Conservation (phyloP, 805 yeast species). For the Candida sithepensis region DNA sequence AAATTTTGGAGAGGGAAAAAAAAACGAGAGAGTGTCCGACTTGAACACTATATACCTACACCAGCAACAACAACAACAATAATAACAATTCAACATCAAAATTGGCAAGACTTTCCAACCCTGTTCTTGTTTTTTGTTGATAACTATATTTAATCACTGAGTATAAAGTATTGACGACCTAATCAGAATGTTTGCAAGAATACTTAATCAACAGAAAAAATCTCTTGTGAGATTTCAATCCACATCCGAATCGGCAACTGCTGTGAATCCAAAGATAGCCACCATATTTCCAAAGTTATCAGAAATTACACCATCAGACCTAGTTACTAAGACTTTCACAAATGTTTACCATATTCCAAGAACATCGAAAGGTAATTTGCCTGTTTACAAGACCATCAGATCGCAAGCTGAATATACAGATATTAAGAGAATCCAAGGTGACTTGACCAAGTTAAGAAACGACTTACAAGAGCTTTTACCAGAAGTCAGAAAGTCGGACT, state of each 20-base stretch:
- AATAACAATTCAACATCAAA: too few species aligned
- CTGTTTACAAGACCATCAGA: constrained; percentile 73
- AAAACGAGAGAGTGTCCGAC: background rate
- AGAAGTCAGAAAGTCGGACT: constrained; percentile 38
- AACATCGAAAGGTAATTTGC: constrained; percentile 65
- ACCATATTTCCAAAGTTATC: constrained; percentile 26
- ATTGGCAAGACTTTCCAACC: too few species aligned
- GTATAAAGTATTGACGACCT: background rate
- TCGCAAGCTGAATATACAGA: constrained; percentile 66
- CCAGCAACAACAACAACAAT: too few species aligned
- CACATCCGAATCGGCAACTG: constrained; percentile 6
- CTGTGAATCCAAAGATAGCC: constrained; percentile 9
- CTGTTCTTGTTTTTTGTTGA: background rate
- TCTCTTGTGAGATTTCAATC: constrained; percentile 17
- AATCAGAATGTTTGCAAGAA: constrained; percentile 3
- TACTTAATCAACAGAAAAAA: background rate
- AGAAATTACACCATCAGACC: constrained; percentile 21
- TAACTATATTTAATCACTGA: background rate
- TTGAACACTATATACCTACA: too few species aligned
- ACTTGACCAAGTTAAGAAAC: constrained; percentile 57
- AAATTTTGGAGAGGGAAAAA: background rate
- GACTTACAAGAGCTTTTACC: constrained; percentile 57
- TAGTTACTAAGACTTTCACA: constrained; percentile 32
- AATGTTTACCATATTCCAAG: constrained; percentile 43
- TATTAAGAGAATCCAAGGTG: constrained; percentile 68